Base-by-base conservation (phyloP, 495 filamentous ascomycete genomes). In the Melanomma pulvis-pyrius region DNA sequence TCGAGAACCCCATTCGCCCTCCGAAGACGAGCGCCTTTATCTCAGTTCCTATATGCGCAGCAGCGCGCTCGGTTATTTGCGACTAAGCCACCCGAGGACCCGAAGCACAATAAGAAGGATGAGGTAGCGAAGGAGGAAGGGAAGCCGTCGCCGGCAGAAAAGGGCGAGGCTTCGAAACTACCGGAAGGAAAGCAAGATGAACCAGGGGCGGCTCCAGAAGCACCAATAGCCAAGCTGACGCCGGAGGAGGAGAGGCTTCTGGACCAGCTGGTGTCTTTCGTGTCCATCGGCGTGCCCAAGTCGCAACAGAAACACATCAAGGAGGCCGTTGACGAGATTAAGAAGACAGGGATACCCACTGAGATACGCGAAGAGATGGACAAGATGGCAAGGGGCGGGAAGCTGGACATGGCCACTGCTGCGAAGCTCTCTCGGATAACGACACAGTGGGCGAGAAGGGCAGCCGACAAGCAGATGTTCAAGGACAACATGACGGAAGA, bases 11-110 rank as follows among this genome's bases (percentile, higher is more conserved):
- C 56, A 34, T 59, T 39, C 19, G 19, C 22, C 22, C n/a, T 55
- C 15, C 65, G 60, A 29, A 54, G 39, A 26, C 44, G 29, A 12
- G 47, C 55, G 25, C 61, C 84, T 21, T 71, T 83, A 24, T 66
- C 71, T 0, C 66, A 73, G 62, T 72, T 61, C 30, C 26, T 71
- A 24, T 78, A 68, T 74, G 74, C 79, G 53, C 73, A 79, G 41
- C 81, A 79, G 50, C 81, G 79, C 44, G 60, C 75, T 54, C 81
- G 87, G 71, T 74, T 77, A 19, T 92, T 87, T 74, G 79, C 66
- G 26, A 68, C 66, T 15, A 9, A 57, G 9, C 49, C 69, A 21
- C 63, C 62, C 6, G 56, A 67, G 46, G 52, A 65, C 50, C 69
- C 65, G 15, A 58, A 73, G 60, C 41, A 65, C 36, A 58, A 69